phyloP scores from a whole-genome alignment of 2,329 filamentous ascomycete species.

The Leptographium galeiforme region DNA sequence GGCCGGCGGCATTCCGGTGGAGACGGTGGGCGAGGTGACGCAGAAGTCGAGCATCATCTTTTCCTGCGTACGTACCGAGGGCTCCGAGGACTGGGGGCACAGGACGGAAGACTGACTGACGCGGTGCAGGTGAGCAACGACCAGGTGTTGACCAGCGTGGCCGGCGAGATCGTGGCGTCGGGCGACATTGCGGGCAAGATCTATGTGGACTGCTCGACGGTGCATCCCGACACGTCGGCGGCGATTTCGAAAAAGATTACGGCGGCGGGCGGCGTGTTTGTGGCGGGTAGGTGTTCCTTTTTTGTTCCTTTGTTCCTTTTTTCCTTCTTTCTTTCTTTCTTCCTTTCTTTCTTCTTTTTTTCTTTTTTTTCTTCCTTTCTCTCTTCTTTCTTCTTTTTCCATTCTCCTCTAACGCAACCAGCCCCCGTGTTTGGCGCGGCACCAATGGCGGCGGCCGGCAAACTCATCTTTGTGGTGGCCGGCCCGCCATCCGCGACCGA shows the following conservation, averaged over 20 bases:
- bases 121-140: slow-evolving; percentile 8
- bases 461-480: slow-evolving; percentile 3
- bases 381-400: no score
- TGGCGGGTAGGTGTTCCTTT: not conserved
- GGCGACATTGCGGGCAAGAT: not conserved
- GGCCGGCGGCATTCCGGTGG: not conserved
- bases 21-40: not conserved
- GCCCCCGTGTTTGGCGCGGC: slow-evolving; percentile 3
- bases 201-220: slow-evolving; percentile 3
- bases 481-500: not conserved
- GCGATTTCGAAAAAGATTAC: not conserved
- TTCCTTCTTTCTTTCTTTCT: not conserved
- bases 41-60: slow-evolving; percentile 1
- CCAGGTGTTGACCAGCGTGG: slow-evolving; percentile 10
- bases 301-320: not conserved
- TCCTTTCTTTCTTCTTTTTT: not conserved
- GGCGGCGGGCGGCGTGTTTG: not conserved
- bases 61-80: slow-evolving; percentile 1
- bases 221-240: slow-evolving; percentile 1
- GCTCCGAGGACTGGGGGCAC: no score
- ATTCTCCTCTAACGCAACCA: not conserved
- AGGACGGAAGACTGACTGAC: not conserved
- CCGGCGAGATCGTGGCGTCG: slow-evolving; percentile 8
- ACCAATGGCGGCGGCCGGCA: slow-evolving; percentile 2
- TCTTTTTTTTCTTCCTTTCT: not conserved